Base-by-base conservation (phyloP, 306 rosid genomes). In the Mimosa bimucronata region DNA sequence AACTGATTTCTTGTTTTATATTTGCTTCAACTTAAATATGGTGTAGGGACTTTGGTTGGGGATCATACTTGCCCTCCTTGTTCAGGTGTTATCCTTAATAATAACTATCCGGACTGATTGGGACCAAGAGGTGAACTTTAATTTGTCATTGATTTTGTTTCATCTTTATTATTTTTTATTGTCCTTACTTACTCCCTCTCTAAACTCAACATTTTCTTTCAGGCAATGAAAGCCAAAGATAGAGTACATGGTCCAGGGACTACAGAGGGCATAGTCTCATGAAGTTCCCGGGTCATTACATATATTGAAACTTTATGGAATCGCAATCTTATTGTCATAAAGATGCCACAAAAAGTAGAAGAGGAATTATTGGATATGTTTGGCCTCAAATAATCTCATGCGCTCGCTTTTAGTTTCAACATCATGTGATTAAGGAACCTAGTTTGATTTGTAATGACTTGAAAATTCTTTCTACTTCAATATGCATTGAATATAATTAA, bases 1-100 rank as follows among this genome's bases (percentile, higher is more conserved):
- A 29, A 38, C 44, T 28, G 1, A 65, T 23, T 62, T 66, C 25
- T 66, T 52, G 1, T 26, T 64, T 41, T 52, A 6, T n/a, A 52
- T 52, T 4, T 60, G 9, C 34, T 25, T 2, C 66, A 26, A 60
- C 66, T 60, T 25, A 11, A 60, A 26, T 28, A 60, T 60, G 19
- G 66, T 1, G 15, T 12, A 90, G 97, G 97, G 98, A 70, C 93
- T 91, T 40, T 91, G 98, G 98, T 71, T 86, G 66, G 98, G 98
- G 40, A 87, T 91, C 79, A 82, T 93, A 71, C 86, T 87, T 44
- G 98, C 92, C 30, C 91, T 93, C 3, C 1, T 71, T 23, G 88
- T 93, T 45, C 97, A 93, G 86, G 87, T 83, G 23, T 52, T 76
- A 41, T 88, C 85, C 61, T 89, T 85, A 0, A 83, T 65, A 40